These are phyloP conservation scores for Trichoderma parareesei DNA, from an alignment of 495 filamentous ascomycete species.

Conservation along the genomic window DNA sequence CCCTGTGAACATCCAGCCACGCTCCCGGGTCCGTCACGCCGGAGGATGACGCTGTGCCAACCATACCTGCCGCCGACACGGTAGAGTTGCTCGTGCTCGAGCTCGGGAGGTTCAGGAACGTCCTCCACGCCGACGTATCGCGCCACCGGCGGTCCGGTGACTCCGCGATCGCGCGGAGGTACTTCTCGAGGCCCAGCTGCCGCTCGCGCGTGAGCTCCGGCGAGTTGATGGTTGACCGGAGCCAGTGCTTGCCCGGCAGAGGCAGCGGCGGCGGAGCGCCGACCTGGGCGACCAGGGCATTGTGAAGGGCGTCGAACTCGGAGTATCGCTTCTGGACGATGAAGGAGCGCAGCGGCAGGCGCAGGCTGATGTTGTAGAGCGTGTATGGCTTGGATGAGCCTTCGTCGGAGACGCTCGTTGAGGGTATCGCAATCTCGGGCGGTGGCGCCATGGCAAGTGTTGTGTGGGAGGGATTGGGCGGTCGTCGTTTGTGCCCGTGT, in stretches of 20 bases:
- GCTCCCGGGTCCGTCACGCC: slow-evolving; percentile 65
- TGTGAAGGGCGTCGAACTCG: slow-evolving; percentile 76
- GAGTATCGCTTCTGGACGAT: slow-evolving; percentile 89
- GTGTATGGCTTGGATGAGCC: slow-evolving; percentile 66
- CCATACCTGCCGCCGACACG: slow-evolving; percentile 39
- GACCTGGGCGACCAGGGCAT: slow-evolving; percentile 54
- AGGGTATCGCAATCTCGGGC: slow-evolving; percentile 75
- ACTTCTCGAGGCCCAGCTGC: slow-evolving; percentile 65
- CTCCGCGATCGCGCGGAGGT: slow-evolving; percentile 74
- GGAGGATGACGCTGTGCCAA: slow-evolving; percentile 23
- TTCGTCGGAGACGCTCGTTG: slow-evolving; percentile 50
- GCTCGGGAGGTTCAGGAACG: slow-evolving; percentile 74
- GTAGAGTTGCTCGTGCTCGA: slow-evolving; percentile 39
- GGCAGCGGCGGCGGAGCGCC: slow-evolving; percentile 51
- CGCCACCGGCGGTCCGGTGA: slow-evolving; percentile 74
- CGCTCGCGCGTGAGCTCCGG: slow-evolving; percentile 73
- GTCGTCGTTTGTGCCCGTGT: neutral
- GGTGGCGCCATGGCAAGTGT: slow-evolving; percentile 56
- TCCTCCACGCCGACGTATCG: slow-evolving; percentile 72
- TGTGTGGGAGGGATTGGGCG: neutral
- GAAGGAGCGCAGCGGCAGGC: slow-evolving; percentile 79
- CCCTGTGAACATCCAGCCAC: slow-evolving; percentile 80
- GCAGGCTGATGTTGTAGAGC: slow-evolving; percentile 83
- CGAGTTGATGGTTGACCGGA: slow-evolving; percentile 67
- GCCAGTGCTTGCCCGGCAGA: slow-evolving; percentile 79